A percentile compares a stretch with the other conserved stretches of the same genome.
Conservation (phyloP, 2,329 filamentous ascomycete species). For the Zymoseptoria tritici region DNA sequence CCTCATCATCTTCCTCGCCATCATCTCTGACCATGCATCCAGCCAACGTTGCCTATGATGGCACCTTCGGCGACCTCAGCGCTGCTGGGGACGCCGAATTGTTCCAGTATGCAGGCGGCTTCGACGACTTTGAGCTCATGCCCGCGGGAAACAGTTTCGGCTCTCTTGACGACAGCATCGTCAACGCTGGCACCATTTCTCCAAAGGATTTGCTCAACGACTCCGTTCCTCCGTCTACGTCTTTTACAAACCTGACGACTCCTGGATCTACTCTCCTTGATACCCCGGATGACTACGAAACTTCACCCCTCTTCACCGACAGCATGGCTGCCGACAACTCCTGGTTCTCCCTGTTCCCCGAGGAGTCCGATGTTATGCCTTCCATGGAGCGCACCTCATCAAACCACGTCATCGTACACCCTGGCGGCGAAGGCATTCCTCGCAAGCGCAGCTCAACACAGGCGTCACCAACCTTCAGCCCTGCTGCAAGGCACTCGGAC, state of each 20-base stretch:
- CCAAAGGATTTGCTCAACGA: slow-evolving; percentile 72
- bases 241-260: slow-evolving; percentile 77
- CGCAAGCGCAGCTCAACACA: slow-evolving; percentile 32
- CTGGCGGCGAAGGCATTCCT: slow-evolving; percentile 26
- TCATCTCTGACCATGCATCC: slow-evolving; percentile 22
- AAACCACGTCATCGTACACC: slow-evolving; percentile 32
- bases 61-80: slow-evolving; percentile 39
- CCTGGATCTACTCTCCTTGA: slow-evolving; percentile 67
- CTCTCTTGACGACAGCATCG: slow-evolving; percentile 36
- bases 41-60: slow-evolving; percentile 41
- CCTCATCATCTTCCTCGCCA: slow-evolving; percentile 13
- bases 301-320: slow-evolving; percentile 66
- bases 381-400: slow-evolving; percentile 37
- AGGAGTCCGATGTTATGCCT: slow-evolving; percentile 32
- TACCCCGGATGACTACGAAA: slow-evolving; percentile 69
- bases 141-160: slow-evolving; percentile 34
- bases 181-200: slow-evolving; percentile 59
- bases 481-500: slow-evolving; percentile 54
- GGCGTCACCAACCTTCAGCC: slow-evolving; percentile 36
- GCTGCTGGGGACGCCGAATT: slow-evolving; percentile 22
- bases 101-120: slow-evolving; percentile 19
- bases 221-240: slow-evolving; percentile 73
- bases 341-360: slow-evolving; percentile 71
- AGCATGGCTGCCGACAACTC: slow-evolving; percentile 49
- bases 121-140: slow-evolving; percentile 21